phyloP scores from a whole-genome alignment of 2,329 filamentous ascomycete species.

The Chrysoporthe puriensis region DNA sequence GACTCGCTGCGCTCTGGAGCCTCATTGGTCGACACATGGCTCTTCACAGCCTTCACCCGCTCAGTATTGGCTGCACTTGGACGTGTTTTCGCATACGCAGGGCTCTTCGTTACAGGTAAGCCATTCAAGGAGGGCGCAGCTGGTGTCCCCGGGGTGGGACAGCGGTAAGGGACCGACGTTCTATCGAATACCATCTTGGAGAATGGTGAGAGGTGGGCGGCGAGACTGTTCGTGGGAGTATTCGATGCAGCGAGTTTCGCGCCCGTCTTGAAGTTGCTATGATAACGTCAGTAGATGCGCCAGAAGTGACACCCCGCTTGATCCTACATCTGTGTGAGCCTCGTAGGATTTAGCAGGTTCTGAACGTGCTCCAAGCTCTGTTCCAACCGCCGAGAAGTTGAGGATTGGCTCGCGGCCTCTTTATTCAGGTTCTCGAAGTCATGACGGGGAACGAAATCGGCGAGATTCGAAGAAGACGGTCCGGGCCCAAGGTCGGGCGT shows the following conservation, averaged over 20 bases:
- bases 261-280: slow-evolving; percentile 62
- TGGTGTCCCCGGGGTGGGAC: slow-evolving; percentile 43
- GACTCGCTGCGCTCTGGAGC: slow-evolving; percentile 41
- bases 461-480: slow-evolving; percentile 54
- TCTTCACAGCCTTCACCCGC: slow-evolving; percentile 15
- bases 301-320: not conserved
- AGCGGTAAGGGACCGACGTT: slow-evolving; percentile 45
- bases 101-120: slow-evolving; percentile 36
- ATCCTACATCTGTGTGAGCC: slow-evolving; percentile 69
- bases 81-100: slow-evolving; percentile 29
- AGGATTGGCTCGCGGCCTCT: slow-evolving; percentile 63
- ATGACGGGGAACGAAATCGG: slow-evolving; percentile 54
- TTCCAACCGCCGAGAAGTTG: slow-evolving; percentile 68
- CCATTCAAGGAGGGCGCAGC: slow-evolving; percentile 35
- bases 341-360: slow-evolving; percentile 72
- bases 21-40: slow-evolving; percentile 34
- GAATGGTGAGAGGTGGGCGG: slow-evolving; percentile 54
- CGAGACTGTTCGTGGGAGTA: slow-evolving; percentile 38
- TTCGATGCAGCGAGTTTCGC: slow-evolving; percentile 41
- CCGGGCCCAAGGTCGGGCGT: slow-evolving; percentile 63
- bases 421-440: slow-evolving; percentile 71
- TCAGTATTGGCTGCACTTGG: slow-evolving; percentile 28
- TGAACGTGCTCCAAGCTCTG: slow-evolving; percentile 75
- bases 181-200: slow-evolving; percentile 52
- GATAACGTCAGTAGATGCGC: slow-evolving; percentile 36